Evolutionary conservation across 2,329 filamentous ascomycete species (phyloP).

Genomic region (Cladosporium sp.): DNA sequence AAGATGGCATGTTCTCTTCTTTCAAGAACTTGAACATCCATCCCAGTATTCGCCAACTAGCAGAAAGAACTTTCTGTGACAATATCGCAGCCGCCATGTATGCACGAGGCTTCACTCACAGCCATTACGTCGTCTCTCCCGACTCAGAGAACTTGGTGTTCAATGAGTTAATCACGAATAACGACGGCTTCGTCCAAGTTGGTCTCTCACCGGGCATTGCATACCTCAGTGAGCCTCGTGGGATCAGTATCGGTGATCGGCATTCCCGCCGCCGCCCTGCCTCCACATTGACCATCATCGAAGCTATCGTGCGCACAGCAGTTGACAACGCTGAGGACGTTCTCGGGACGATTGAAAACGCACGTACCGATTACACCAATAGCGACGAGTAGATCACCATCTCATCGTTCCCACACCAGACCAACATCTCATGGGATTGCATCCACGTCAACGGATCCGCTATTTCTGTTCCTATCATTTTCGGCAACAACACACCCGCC

Average conservation of each 20-base stretch:
- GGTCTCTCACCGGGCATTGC: conserved; percentile 33
- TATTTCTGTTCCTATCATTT: conserved; percentile 32
- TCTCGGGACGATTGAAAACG: conserved; percentile 27
- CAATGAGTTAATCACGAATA: conserved; percentile 24
- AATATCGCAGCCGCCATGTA: conserved; percentile 29
- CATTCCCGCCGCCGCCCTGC: conserved; percentile 31
- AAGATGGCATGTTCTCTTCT: conserved; percentile 33
- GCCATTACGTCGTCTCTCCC: conserved; percentile 27
- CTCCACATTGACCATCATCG: conserved; percentile 31
- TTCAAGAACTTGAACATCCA: conserved; percentile 37
- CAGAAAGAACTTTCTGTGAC: conserved; percentile 32
- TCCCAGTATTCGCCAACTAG: conserved; percentile 28
- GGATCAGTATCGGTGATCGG: conserved; percentile 34
- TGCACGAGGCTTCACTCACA: conserved; percentile 28
- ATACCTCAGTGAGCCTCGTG: conserved; percentile 34
- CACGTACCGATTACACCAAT: conserved; percentile 24
- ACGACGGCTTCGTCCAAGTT: conserved; percentile 36
- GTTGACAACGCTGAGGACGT: conserved; percentile 28
- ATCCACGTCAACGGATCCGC: conserved; percentile 31
- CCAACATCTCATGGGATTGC: conserved; percentile 30
- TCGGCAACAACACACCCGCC: conserved; percentile 32
- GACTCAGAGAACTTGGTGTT: conserved; percentile 23
- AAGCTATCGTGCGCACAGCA: conserved; percentile 32
- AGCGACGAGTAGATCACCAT: conserved; percentile 30
- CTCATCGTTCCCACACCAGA: conserved; percentile 23